Conservation (phyloP, 352 stramenopile species). For the Pythium vanterpoolii region DNA sequence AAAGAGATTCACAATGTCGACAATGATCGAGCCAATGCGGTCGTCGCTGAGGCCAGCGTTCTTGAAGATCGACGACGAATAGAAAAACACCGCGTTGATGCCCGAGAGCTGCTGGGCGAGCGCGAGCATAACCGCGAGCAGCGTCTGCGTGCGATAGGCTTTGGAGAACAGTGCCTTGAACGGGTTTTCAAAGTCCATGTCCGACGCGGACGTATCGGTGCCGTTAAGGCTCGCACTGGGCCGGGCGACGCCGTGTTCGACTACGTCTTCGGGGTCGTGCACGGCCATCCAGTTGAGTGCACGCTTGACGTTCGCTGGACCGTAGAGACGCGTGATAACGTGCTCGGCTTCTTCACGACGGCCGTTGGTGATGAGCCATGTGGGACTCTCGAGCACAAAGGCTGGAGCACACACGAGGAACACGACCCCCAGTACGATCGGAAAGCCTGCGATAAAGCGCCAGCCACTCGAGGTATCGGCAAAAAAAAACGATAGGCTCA, state of each 20-base stretch:
- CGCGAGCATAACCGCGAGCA: slow-evolving; percentile 44
- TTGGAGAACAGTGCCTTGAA: slow-evolving; percentile 19
- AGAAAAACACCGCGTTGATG: slow-evolving; percentile 73
- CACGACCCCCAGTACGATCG: slow-evolving; percentile 42
- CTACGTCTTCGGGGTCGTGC: background rate
- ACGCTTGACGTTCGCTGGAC: slow-evolving; percentile 16
- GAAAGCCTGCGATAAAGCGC: slow-evolving; percentile 51
- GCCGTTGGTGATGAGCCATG: slow-evolving; percentile 33
- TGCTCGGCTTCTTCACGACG: slow-evolving; percentile 16
- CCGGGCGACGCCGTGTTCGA: no score
- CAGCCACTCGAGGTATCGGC: slow-evolving; percentile 41
- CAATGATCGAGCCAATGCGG: slow-evolving; percentile 48
- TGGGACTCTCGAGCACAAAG: slow-evolving; percentile 29
- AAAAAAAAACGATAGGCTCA: slow-evolving; percentile 51
- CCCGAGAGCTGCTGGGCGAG: slow-evolving; percentile 50
- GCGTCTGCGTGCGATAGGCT: slow-evolving; percentile 31
- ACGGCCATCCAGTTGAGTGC: slow-evolving; percentile 22
- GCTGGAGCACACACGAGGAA: slow-evolving; percentile 32
- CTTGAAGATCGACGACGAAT: slow-evolving; percentile 61
- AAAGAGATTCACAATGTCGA: slow-evolving; percentile 54
- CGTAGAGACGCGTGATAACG: slow-evolving; percentile 26
- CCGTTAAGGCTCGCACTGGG: no score
- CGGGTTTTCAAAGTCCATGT: background rate
- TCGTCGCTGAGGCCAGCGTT: slow-evolving; percentile 49
- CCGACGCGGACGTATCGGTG: background rate